phyloP scores from a whole-genome alignment of 352 stramenopile genomes.

The Aphanomyces euteiches region DNA sequence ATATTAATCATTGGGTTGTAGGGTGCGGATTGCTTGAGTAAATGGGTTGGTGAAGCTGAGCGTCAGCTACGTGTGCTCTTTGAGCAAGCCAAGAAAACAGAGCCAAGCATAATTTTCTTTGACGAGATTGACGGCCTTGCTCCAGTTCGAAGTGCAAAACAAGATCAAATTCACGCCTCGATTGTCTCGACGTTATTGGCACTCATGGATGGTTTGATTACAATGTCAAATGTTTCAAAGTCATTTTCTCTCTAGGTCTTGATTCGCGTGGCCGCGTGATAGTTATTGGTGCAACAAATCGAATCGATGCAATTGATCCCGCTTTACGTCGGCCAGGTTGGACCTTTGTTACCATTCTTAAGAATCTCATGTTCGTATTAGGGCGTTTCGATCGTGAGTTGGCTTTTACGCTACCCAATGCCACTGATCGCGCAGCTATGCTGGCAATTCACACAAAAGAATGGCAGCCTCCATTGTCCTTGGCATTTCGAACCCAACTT shows the following conservation, averaged over 20 bases:
- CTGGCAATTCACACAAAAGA: conserved; percentile 83
- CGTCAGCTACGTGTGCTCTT: conserved; percentile 88
- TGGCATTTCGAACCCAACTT: conserved; percentile 66
- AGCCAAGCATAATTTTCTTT: conserved; percentile 95
- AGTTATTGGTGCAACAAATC: conserved; percentile 98
- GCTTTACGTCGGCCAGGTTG: conserved; percentile 88
- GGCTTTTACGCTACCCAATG: conserved; percentile 85
- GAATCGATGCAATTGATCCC: conserved; percentile 93
- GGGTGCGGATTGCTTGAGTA: conserved; percentile 86
- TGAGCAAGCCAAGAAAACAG: conserved; percentile 83
- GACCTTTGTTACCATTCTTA: neutral
- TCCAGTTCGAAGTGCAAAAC: conserved; percentile 87
- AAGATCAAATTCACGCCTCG: conserved; percentile 92
- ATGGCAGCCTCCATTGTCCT: conserved; percentile 74
- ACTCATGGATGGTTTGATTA: conserved; percentile 79
- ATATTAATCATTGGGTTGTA: neutral
- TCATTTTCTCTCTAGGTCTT: conserved; percentile 36
- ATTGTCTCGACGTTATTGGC: conserved; percentile 91
- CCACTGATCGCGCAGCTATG: conserved; percentile 77
- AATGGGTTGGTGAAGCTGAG: conserved; percentile 92
- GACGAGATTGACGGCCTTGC: conserved; percentile 92
- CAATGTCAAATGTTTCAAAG: too few species aligned
- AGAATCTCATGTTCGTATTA: neutral
- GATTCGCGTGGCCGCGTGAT: conserved; percentile 88
- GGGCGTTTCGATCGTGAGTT: conserved; percentile 90